Evolutionary conservation across 1,284 basidiomycete species (phyloP).

Genomic region (Heliocybe sulcata): DNA sequence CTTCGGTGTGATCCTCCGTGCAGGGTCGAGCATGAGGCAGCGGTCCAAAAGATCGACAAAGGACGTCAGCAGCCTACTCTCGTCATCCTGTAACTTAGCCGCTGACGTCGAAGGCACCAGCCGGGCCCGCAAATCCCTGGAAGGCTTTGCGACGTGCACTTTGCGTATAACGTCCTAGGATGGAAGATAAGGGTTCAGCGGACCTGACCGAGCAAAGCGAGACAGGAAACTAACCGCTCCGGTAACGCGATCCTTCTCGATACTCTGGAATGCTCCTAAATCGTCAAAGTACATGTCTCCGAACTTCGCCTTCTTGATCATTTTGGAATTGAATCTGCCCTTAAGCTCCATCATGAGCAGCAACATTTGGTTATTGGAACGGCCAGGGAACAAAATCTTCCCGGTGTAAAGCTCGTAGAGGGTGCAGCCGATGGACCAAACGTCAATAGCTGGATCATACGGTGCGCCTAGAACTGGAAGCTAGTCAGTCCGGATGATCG

Average conservation of each 20-base stretch:
- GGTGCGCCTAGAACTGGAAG: conserved; percentile 84
- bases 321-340: conserved; percentile 88
- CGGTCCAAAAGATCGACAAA: conserved; percentile 93
- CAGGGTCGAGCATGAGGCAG: conserved; percentile 87
- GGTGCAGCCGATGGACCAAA: conserved; percentile 98
- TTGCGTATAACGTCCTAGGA: conserved; percentile 74
- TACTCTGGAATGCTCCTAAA: conserved; percentile 71
- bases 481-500: conserved; percentile 10
- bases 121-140: conserved; percentile 73
- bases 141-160: conserved; percentile 80
- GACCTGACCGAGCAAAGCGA: conserved; percentile 7
- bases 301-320: conserved; percentile 93
- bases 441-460: conserved; percentile 90
- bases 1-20: conserved; percentile 78
- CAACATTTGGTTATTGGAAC: conserved; percentile 98
- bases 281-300: conserved; percentile 94
- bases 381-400: conserved; percentile 96
- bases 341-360: conserved; percentile 95
- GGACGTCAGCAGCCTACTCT: conserved; percentile 73
- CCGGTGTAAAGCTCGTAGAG: conserved; percentile 98
- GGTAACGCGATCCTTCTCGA: conserved; percentile 81
- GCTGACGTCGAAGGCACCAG: conserved; percentile 75
- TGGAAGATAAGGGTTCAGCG: conserved; percentile 13
- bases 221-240: conserved; percentile 55
- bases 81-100: conserved; percentile 77